Base-by-base conservation (phyloP, 768 basidiomycete species). In the Russula earlei region DNA sequence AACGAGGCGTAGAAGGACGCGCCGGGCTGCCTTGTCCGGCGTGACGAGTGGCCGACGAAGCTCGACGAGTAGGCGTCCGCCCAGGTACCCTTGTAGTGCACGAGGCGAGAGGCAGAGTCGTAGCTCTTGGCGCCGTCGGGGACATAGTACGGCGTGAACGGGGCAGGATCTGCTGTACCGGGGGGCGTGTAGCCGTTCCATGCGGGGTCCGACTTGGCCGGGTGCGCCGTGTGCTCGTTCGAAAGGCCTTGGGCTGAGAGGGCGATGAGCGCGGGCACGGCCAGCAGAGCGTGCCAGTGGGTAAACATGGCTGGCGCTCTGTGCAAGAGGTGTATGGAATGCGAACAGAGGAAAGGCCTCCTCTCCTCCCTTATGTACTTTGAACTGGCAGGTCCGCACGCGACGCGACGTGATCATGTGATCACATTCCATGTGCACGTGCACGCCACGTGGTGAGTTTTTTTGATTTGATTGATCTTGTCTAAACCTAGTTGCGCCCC, bases 71-170 rank as follows among this genome's bases (percentile, higher is more conserved):
- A 80, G 1, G 74, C 67, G 25, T 79, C 76, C 8, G 65, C 66
- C 87, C 87, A 90, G 27, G 63, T 64, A 7, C 84, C 83, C 34
- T 75, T 74, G 62, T 83, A 87, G 27, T 74, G 75, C 20, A 90
- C 66, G n/a, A 85, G 65, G 20, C 81, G 83, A 25, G 85, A 88
- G 33, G 76, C 72, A 1, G 86, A 86, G 65, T 84, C 81, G 58
- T 85, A 85, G 62, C 77, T 73, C 74, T 80, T 84, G 6, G 85
- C 76, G 27, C 87, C 86, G 12, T 79, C 78, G 54, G 87, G 82
- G 66, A 86, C 82, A 64, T 83, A 89, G 71, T 80, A 89, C 0
- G 86, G 83, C 2, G 76, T 75, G 69, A 88, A 88, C 3, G 67
- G 49, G 0, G 71, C 63, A 17, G 72, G 72, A 41, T 66, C 69